A percentile compares a stretch with the other conserved stretches of the same genome.
phyloP scores from a whole-genome alignment of 2,329 filamentous ascomycete species.

The Exophiala bonariae region DNA sequence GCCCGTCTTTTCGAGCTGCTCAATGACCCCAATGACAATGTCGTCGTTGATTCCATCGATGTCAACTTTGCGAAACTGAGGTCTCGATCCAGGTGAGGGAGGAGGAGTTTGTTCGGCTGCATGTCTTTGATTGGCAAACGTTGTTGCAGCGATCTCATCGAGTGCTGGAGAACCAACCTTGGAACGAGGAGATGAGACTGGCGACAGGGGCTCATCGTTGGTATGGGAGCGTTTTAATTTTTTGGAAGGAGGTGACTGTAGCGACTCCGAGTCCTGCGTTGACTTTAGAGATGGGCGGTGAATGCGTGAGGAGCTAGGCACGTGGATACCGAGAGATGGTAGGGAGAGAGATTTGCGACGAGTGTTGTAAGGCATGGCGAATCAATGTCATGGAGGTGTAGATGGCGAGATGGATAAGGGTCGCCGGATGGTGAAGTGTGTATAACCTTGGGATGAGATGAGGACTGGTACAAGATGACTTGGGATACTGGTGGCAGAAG shows the following conservation, averaged over 20 bases:
- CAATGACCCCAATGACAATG: slow-evolving; percentile 86
- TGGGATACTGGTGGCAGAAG: slow-evolving; percentile 13
- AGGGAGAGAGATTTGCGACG: slow-evolving; percentile 93
- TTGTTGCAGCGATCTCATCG: slow-evolving; percentile 30
- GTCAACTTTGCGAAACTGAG: slow-evolving; percentile 61
- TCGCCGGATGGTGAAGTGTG: slow-evolving; percentile 17
- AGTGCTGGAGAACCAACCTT: slow-evolving; percentile 45
- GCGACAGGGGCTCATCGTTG: slow-evolving; percentile 29
- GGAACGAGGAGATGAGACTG: slow-evolving; percentile 35
- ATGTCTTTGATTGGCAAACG: slow-evolving; percentile 34
- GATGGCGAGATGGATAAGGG: slow-evolving; percentile 11
- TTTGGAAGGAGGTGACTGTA: slow-evolving; percentile 61
- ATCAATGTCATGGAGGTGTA: slow-evolving; percentile 15
- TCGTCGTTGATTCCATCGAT: slow-evolving; percentile 87
- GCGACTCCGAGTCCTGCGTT: slow-evolving; percentile 56
- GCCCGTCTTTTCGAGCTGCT: slow-evolving; percentile 82
- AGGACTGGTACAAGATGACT: slow-evolving; percentile 18
- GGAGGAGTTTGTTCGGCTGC: slow-evolving; percentile 70
- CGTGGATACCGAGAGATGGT: slow-evolving; percentile 86
- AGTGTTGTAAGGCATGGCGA: slow-evolving; percentile 86
- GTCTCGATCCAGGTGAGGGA: slow-evolving; percentile 62
- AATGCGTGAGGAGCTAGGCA: slow-evolving; percentile 61
- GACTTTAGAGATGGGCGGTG: slow-evolving; percentile 62
- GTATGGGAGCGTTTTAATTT: slow-evolving; percentile 78
- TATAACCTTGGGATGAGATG: slow-evolving; percentile 24